These are phyloP conservation scores for Magnolia officinalis DNA, from an alignment of 164 flowering plant genomes.

Conservation along the genomic window DNA sequence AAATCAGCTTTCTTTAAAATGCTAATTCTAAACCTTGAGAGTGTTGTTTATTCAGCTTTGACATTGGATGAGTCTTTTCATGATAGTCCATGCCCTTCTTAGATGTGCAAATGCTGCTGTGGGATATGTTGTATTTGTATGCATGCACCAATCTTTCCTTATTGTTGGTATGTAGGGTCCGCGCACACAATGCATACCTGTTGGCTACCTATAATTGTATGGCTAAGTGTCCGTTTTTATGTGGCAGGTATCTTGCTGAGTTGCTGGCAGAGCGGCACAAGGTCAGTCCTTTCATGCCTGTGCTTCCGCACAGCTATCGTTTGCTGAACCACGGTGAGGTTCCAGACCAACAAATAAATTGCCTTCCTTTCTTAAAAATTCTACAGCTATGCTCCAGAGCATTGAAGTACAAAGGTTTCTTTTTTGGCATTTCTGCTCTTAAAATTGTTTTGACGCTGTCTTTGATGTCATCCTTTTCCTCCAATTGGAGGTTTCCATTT, in stretches of 20 bases:
- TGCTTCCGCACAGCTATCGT: slow-evolving; percentile 67
- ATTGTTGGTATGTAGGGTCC: too few species aligned
- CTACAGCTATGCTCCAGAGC: background rate
- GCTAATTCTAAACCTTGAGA: too few species aligned
- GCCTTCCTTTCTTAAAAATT: background rate
- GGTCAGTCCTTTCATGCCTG: slow-evolving; percentile 71
- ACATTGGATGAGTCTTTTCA: too few species aligned
- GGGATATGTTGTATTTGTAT: too few species aligned
- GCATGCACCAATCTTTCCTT: too few species aligned
- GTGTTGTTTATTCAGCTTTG: too few species aligned
- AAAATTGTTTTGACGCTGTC: background rate
- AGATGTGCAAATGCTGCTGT: too few species aligned
- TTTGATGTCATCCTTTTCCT: background rate
- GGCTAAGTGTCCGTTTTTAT: background rate
- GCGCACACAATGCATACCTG: too few species aligned
- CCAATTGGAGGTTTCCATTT: background rate
- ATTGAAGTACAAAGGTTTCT: background rate
- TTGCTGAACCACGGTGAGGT: slow-evolving; percentile 89
- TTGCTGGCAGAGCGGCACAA: slow-evolving; percentile 80
- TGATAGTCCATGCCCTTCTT: too few species aligned
- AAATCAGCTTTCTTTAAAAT: too few species aligned
- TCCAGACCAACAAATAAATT: slow-evolving; percentile 7
- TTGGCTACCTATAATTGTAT: too few species aligned
- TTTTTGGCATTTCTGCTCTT: background rate
- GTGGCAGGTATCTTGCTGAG: slow-evolving; percentile 77